phyloP scores from a whole-genome alignment of 495 filamentous ascomycete genomes.

The Stereocaulon alpinum region DNA sequence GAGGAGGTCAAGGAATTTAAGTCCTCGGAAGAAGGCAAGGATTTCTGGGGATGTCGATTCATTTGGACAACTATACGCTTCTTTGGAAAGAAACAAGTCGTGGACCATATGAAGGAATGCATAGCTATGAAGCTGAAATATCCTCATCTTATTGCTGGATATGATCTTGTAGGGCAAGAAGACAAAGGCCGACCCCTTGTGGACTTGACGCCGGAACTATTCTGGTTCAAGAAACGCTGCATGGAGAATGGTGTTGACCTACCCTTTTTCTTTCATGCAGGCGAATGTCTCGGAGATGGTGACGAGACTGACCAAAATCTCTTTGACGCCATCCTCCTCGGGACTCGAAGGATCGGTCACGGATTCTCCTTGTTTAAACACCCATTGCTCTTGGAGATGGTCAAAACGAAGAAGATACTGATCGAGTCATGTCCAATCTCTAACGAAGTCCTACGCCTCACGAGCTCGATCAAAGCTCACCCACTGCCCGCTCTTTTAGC shows the following conservation, averaged over 20 bases:
- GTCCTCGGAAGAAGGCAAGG: constrained; percentile 52
- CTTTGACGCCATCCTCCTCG: constrained; percentile 81
- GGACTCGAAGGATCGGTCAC: constrained; percentile 80
- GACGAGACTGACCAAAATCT: constrained; percentile 70
- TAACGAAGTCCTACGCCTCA: constrained; percentile 72
- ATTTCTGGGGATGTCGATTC: constrained; percentile 75
- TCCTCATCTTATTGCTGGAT: constrained; percentile 73
- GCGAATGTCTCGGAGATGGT: constrained; percentile 72
- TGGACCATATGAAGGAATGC: constrained; percentile 75
- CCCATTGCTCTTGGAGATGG: constrained; percentile 73
- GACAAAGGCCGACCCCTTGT: constrained; percentile 62
- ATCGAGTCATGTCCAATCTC: constrained; percentile 81
- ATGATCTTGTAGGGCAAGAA: constrained; percentile 83
- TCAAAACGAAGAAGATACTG: constrained; percentile 79
- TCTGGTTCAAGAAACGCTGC: constrained; percentile 87
- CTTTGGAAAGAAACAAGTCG: constrained; percentile 51
- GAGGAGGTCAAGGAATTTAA: constrained; percentile 76
- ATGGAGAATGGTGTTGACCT: constrained; percentile 67
- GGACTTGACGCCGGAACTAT: constrained; percentile 69
- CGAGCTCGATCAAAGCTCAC: constrained; percentile 64
- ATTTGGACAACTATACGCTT: constrained; percentile 74
- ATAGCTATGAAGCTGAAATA: constrained; percentile 68
- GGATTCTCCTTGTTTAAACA: constrained; percentile 85
- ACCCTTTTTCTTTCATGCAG: constrained; percentile 95
- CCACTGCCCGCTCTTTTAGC: constrained; percentile 77